Percentiles rank a stretch among this genome's conserved stretches.
Conservation (phyloP, 2,329 filamentous ascomycete species). For the Bipolaris oryzae region DNA sequence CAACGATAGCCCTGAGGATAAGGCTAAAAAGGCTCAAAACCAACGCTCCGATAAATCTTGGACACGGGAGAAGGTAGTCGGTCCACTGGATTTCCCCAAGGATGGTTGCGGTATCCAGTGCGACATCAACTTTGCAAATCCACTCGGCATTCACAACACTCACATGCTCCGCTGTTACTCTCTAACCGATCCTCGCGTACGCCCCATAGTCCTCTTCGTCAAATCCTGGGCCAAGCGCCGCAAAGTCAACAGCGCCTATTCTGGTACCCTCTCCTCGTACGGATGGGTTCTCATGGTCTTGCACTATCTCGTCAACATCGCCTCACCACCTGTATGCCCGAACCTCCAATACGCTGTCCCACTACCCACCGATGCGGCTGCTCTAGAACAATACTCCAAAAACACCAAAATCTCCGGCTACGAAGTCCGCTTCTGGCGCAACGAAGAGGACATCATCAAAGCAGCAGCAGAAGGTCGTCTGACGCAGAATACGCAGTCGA, state of each 20-base stretch:
- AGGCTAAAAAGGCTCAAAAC: constrained; percentile 21
- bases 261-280: constrained; percentile 85
- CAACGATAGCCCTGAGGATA: constrained; percentile 11
- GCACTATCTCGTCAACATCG: constrained; percentile 86
- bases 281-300: constrained; percentile 92
- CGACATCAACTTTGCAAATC: constrained; percentile 90
- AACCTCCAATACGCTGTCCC: constrained; percentile 71
- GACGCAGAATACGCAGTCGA: constrained; percentile 70
- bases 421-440: constrained; percentile 77
- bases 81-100: constrained; percentile 76
- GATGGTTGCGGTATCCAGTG: constrained; percentile 80
- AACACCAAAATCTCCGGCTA: constrained; percentile 64
- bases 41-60: constrained; percentile 44
- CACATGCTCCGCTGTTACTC: constrained; percentile 82
- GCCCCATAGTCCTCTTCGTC: constrained; percentile 79
- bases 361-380: constrained; percentile 17
- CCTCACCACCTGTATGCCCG: constrained; percentile 78
- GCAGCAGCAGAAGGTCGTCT: constrained; percentile 65
- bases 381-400: constrained; percentile 48
- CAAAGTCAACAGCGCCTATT: constrained; percentile 85
- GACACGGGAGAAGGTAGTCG: constrained; percentile 54
- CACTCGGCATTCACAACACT: constrained; percentile 84
- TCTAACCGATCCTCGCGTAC: constrained; percentile 76
- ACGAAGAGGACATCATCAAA: constrained; percentile 70
- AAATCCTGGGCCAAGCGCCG: constrained; percentile 89